These are phyloP conservation scores for Escallonia rubra DNA, from an alignment of 129 eudicot species.

Conservation along the genomic window DNA sequence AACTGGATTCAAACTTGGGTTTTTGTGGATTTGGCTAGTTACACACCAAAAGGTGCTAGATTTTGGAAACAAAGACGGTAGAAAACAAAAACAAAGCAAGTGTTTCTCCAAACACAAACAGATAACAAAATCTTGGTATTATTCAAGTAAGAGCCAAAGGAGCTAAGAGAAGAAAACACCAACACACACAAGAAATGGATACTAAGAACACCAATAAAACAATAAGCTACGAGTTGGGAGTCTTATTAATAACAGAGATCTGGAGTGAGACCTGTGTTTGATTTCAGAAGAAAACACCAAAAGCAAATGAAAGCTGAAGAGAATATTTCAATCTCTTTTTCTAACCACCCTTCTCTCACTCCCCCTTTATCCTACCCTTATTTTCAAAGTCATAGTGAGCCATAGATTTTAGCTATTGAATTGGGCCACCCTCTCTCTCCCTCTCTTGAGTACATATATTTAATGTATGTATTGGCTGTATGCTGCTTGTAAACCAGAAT, in stretches of 20 bases:
- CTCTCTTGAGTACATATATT: conserved; percentile 8
- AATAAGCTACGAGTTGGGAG: conserved; percentile 28
- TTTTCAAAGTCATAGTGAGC: conserved; percentile 70
- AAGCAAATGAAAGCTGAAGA: conserved; percentile 45
- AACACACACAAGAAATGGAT: conserved; percentile 11
- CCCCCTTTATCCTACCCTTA: conserved; percentile 42
- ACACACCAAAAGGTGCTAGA: conserved; percentile 13
- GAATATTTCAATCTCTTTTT: conserved; percentile 34
- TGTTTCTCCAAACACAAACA: conserved; percentile 39
- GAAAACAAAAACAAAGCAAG: conserved; percentile 38
- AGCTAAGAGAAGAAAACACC: conserved; percentile 17
- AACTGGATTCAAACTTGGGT: conserved; percentile 13
- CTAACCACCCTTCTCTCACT: conserved; percentile 20
- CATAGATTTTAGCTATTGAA: conserved; percentile 50
- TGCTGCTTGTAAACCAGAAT: conserved; percentile 77
- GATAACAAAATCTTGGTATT: conserved; percentile 44
- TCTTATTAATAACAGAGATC: conserved; percentile 43
- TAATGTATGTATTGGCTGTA: conserved; percentile 52
- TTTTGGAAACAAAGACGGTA: conserved; percentile 30
- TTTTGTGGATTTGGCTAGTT: conserved; percentile 27
- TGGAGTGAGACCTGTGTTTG: conserved; percentile 45
- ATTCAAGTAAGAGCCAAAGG: conserved; percentile 47
- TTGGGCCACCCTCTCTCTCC: conserved; percentile 37
- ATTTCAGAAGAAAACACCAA: conserved; percentile 55
- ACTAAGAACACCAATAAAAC: conserved; percentile 29